These are phyloP conservation scores for Senna tora DNA, from an alignment of 306 rosid genomes.

Conservation along the genomic window DNA sequence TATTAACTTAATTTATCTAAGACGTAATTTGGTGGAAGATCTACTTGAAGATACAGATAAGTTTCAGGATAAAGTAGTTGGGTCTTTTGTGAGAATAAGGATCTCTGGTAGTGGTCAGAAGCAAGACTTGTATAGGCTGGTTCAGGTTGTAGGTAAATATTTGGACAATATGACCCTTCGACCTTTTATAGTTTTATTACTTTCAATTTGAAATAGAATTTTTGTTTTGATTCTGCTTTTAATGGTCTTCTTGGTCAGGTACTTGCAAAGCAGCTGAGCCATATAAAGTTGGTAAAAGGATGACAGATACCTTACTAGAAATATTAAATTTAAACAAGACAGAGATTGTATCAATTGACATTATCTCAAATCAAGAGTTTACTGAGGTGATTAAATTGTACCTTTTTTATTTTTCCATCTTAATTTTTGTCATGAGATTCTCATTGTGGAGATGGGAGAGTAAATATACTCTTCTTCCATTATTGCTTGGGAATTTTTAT, in stretches of 20 bases:
- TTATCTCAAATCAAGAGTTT: constrained; percentile 98
- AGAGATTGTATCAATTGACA: constrained; percentile 87
- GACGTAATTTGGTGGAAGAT: constrained; percentile 91
- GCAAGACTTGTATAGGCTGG: constrained; percentile 99
- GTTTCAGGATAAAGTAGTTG: constrained; percentile 78
- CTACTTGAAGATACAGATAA: constrained; percentile 78
- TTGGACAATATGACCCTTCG: constrained; percentile 33
- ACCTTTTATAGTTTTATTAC: constrained; percentile 26
- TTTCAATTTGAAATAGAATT: constrained; percentile 31
- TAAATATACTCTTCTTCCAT: background rate
- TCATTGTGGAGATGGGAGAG: background rate
- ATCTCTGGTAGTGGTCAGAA: constrained; percentile 95
- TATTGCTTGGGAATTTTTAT: constrained; percentile 18
- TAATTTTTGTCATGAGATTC: constrained; percentile 16
- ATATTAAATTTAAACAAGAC: constrained; percentile 97
- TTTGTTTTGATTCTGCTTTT: background rate
- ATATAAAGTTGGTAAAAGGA: constrained; percentile 97
- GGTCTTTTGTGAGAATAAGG: constrained; percentile 95
- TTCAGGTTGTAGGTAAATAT: constrained; percentile 89
- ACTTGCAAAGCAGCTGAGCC: constrained; percentile 94
- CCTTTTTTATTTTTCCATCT: background rate
- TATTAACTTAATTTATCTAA: constrained; percentile 87
- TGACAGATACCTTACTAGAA: constrained; percentile 77
- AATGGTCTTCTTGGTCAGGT: constrained; percentile 63
- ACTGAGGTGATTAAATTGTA: constrained; percentile 76